These are phyloP conservation scores for Arthrobotrys entomopaga DNA, from an alignment of 2,329 filamentous ascomycete species.

Conservation along the genomic window DNA sequence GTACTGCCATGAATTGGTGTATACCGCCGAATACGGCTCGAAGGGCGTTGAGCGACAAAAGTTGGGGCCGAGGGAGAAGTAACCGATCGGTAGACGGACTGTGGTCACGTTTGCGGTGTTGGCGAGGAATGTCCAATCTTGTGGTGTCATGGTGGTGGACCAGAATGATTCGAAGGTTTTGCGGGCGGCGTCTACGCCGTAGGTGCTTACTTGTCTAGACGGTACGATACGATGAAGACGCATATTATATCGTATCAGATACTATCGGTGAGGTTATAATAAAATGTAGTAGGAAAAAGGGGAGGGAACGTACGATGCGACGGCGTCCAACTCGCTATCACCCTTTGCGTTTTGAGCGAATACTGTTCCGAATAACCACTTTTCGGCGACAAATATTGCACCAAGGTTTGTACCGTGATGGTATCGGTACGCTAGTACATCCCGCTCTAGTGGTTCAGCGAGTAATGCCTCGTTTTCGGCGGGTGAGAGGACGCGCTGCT, in stretches of 20 bases:
- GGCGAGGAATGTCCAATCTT: slow-evolving; percentile 67
- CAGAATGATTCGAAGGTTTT: slow-evolving; percentile 68
- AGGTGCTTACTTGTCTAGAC: slow-evolving; percentile 62
- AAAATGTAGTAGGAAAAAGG: neutral
- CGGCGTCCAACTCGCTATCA: slow-evolving; percentile 67
- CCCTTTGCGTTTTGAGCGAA: slow-evolving; percentile 64
- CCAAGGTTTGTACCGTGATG: slow-evolving; percentile 71
- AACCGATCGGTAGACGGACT: slow-evolving; percentile 71
- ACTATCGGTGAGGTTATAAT: neutral
- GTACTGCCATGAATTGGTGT: slow-evolving; percentile 67
- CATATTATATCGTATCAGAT: neutral
- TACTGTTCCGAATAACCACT: slow-evolving; percentile 68
- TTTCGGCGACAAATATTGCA: slow-evolving; percentile 70
- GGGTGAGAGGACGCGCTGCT: slow-evolving; percentile 7
- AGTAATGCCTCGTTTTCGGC: slow-evolving; percentile 20
- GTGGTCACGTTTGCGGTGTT: slow-evolving; percentile 68
- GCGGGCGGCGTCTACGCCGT: slow-evolving; percentile 66
- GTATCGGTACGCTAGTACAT: slow-evolving; percentile 68
- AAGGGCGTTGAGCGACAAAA: slow-evolving; percentile 68
- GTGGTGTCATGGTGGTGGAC: slow-evolving; percentile 66
- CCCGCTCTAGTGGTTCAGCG: slow-evolving; percentile 59
- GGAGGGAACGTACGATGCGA: slow-evolving; percentile 58
- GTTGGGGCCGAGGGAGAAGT: slow-evolving; percentile 68
- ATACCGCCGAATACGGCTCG: slow-evolving; percentile 64
- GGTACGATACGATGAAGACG: neutral